Percentiles rank a stretch among this genome's conserved stretches.
These are phyloP conservation scores for Syncephalastrum monosporum DNA, from an alignment of 371 early-diverging fungal genomes.

Conservation along the genomic window DNA sequence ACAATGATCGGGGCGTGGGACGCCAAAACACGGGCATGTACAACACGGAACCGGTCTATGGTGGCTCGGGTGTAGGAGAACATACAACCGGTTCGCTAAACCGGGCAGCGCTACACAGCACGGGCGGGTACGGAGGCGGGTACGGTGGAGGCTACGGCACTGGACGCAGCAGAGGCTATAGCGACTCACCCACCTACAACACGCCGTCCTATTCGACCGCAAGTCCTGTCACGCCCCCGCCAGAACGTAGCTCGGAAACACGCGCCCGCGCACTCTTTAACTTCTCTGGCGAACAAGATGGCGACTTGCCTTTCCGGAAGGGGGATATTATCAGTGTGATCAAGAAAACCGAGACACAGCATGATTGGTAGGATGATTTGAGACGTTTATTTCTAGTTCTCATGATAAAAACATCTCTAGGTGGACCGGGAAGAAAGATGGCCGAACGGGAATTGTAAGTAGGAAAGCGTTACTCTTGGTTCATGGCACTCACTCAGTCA, in stretches of 20 bases:
- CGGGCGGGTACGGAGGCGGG: conserved; percentile 8
- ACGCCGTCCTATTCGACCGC: neutral
- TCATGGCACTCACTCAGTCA: conserved; percentile 4
- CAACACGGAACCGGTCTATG: conserved; percentile 9
- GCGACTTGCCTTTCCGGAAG: conserved; percentile 75
- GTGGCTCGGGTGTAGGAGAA: conserved; percentile 5
- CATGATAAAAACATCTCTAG: neutral
- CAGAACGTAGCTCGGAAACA: conserved; percentile 10
- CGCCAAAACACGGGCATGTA: conserved; percentile 8
- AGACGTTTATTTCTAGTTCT: neutral
- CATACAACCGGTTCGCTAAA: conserved; percentile 18
- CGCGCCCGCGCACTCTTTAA: conserved; percentile 75
- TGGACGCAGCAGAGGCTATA: conserved; percentile 1
- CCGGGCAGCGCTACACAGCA: conserved; percentile 24
- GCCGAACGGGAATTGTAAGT: conserved; percentile 64
- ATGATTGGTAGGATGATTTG: conserved; percentile 62
- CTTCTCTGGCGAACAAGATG: conserved; percentile 70
- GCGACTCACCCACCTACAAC: neutral
- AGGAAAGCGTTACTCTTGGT: neutral
- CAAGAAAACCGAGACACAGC: conserved; percentile 61
- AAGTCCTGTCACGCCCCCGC: neutral
- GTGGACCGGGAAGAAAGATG: conserved; percentile 74
- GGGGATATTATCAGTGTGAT: conserved; percentile 77
- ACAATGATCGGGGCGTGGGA: conserved; percentile 2
- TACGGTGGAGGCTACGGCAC: conserved; percentile 10